phyloP scores from a whole-genome alignment of 257 asterid species.

The Thymus quinquecostatus region DNA sequence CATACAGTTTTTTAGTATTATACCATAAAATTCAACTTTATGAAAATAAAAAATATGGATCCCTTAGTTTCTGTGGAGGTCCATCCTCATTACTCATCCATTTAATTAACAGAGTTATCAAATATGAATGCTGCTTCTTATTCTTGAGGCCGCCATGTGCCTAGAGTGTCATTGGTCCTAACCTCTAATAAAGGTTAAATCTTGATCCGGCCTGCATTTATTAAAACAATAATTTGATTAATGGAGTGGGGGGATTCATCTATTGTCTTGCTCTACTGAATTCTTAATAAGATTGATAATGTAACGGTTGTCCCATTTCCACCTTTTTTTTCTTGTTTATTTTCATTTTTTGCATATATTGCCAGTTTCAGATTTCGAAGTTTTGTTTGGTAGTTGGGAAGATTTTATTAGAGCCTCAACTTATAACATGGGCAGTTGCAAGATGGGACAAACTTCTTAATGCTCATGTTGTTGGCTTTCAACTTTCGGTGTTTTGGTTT shows the following conservation, averaged over 20 bases:
- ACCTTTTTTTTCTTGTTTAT: not conserved
- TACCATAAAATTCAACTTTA: not conserved
- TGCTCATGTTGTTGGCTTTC: conserved; percentile 15
- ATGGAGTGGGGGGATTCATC: conserved; percentile 10
- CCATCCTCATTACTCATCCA: not conserved
- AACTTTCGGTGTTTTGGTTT: not conserved
- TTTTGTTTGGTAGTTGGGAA: conserved; percentile 30
- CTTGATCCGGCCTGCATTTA: not conserved
- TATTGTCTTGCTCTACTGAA: not conserved
- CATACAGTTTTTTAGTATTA: not conserved
- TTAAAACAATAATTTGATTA: not conserved
- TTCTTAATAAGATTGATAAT: not conserved
- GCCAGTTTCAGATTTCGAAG: conserved; percentile 1
- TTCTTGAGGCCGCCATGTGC: conserved; percentile 10
- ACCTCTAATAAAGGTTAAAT: not conserved
- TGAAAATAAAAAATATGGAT: not conserved
- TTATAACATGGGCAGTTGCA: conserved; percentile 31
- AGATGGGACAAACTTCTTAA: conserved; percentile 23
- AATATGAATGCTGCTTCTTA: not conserved
- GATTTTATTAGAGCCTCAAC: conserved; percentile 29
- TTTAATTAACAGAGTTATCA: not conserved
- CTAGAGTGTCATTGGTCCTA: not conserved
- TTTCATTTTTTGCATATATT: conserved; percentile 13
- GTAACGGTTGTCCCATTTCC: not conserved
- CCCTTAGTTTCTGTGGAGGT: not conserved